phyloP scores from a whole-genome alignment of 192 early-diverging fungal genomes.

The Podila clonocystis region DNA sequence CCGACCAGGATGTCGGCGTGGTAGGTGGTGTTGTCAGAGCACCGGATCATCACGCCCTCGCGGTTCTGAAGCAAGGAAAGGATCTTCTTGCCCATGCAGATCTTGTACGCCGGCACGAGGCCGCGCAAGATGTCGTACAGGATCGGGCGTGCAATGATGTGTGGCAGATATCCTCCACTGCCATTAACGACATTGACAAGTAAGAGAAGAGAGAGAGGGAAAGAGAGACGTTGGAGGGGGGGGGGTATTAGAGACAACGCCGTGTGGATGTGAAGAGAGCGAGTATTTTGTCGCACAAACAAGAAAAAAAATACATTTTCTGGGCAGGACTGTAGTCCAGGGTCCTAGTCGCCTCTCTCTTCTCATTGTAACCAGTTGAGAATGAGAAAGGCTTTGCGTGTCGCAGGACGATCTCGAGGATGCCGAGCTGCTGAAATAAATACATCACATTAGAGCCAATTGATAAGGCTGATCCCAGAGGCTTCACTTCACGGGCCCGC shows the following conservation, averaged over 20 bases:
- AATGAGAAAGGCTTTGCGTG: slow-evolving; percentile 30
- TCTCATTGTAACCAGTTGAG: slow-evolving; percentile 34
- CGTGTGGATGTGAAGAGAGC: not conserved
- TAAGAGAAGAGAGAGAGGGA: not conserved
- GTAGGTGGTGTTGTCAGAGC: not conserved
- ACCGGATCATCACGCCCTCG: not conserved
- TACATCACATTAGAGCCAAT: slow-evolving; percentile 33
- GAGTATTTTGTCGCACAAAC: not conserved
- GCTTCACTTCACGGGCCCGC: slow-evolving; percentile 15
- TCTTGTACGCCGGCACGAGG: slow-evolving; percentile 1
- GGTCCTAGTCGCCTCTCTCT: slow-evolving; percentile 17
- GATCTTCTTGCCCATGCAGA: slow-evolving; percentile 4
- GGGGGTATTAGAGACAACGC: not conserved
- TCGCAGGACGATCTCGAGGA: slow-evolving; percentile 18
- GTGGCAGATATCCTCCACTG: slow-evolving; percentile 4
- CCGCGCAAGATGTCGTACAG: not conserved
- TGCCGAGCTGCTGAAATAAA: slow-evolving; percentile 27
- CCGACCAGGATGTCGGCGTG: slow-evolving; percentile 1
- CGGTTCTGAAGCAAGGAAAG: slow-evolving; percentile 4
- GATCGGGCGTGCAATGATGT: slow-evolving; percentile 3
- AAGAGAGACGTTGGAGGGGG: not conserved
- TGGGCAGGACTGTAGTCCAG: slow-evolving; percentile 34
- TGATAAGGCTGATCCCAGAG: slow-evolving; percentile 22
- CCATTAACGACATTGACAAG: not conserved
- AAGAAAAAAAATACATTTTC: slow-evolving; percentile 16